phyloP scores from a whole-genome alignment of 208 protist species.

The Wallacemonas sp. region DNA sequence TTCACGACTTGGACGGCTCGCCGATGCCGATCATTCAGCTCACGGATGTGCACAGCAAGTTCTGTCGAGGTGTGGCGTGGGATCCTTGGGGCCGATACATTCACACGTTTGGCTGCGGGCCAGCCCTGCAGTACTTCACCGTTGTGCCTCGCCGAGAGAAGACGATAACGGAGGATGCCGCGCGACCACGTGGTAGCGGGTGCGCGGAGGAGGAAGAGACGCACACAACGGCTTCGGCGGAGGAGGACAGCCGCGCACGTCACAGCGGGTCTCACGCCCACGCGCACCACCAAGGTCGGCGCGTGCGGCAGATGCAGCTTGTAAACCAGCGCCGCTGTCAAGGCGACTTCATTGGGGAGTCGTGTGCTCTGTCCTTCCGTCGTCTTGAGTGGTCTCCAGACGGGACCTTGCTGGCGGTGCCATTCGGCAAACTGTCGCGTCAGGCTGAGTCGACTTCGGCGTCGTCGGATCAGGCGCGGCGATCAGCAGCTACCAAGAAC shows the following conservation, averaged over 20 bases:
- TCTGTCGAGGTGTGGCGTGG: slow-evolving; percentile 88
- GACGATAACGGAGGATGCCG: background rate
- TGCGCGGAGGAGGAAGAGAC: too few species aligned
- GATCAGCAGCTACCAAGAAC: too few species aligned
- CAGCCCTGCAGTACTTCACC: slow-evolving; percentile 72
- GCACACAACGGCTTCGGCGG: too few species aligned
- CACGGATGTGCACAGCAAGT: slow-evolving; percentile 64
- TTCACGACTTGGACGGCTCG: slow-evolving; percentile 74
- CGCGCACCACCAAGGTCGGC: background rate
- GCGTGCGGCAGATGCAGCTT: slow-evolving; percentile 41
- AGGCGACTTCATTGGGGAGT: slow-evolving; percentile 77
- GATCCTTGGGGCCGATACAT: slow-evolving; percentile 79
- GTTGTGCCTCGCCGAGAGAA: slow-evolving; percentile 24
- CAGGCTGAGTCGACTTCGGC: background rate
- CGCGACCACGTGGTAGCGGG: too few species aligned
- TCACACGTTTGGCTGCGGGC: slow-evolving; percentile 65
- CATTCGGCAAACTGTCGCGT: slow-evolving; percentile 65
- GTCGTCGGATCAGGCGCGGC: too few species aligned
- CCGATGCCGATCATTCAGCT: slow-evolving; percentile 74
- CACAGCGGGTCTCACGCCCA: background rate
- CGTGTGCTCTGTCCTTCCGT: slow-evolving; percentile 71
- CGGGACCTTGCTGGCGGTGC: slow-evolving; percentile 71
- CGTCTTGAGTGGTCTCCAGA: slow-evolving; percentile 83
- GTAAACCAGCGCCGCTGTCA: slow-evolving; percentile 55
- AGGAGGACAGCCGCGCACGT: background rate